Evolutionary conservation across 208 protist species (phyloP).

Genomic region (Leishmania aethiopica): DNA sequence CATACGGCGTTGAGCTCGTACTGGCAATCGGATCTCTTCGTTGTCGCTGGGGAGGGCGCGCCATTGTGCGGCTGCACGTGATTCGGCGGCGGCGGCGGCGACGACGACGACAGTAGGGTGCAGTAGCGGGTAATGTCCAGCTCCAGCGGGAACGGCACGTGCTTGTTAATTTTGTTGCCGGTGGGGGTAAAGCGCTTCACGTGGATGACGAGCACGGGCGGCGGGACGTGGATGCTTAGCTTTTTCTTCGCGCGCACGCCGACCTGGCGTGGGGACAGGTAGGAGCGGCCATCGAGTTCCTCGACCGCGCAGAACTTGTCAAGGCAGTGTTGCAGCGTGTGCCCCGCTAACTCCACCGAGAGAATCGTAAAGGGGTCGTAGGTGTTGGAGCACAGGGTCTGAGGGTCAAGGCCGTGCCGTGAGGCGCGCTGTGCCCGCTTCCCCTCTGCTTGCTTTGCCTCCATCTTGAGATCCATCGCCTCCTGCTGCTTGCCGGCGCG

Average conservation of each 20-base stretch:
- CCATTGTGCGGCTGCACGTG: neutral
- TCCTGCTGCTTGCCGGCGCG: conserved; percentile 71
- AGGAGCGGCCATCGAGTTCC: conserved; percentile 72
- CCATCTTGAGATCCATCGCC: conserved; percentile 75
- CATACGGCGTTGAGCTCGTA: conserved; percentile 92
- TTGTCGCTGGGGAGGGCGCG: neutral
- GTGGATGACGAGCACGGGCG: conserved; percentile 86
- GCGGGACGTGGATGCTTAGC: conserved; percentile 78
- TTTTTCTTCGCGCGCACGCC: conserved; percentile 81
- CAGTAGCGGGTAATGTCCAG: conserved; percentile 73
- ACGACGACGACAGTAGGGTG: conserved; percentile 22
- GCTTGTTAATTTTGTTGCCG: conserved; percentile 68
- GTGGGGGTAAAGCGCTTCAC: conserved; percentile 86
- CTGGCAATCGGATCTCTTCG: conserved; percentile 11
- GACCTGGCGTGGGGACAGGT: conserved; percentile 76
- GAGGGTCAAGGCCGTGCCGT: conserved; percentile 17
- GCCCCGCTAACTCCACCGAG: conserved; percentile 71
- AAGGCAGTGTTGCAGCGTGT: conserved; percentile 79
- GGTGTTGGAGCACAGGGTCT: conserved; percentile 73
- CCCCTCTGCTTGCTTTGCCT: conserved; percentile 22
- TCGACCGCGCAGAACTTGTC: conserved; percentile 75
- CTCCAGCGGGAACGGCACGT: conserved; percentile 63
- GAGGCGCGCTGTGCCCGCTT: conserved; percentile 6
- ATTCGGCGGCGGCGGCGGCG: conserved; percentile 2
- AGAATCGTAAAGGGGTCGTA: conserved; percentile 89